Conservation (phyloP, 2,329 filamentous ascomycete genomes). For the Colletotrichum sp. region DNA sequence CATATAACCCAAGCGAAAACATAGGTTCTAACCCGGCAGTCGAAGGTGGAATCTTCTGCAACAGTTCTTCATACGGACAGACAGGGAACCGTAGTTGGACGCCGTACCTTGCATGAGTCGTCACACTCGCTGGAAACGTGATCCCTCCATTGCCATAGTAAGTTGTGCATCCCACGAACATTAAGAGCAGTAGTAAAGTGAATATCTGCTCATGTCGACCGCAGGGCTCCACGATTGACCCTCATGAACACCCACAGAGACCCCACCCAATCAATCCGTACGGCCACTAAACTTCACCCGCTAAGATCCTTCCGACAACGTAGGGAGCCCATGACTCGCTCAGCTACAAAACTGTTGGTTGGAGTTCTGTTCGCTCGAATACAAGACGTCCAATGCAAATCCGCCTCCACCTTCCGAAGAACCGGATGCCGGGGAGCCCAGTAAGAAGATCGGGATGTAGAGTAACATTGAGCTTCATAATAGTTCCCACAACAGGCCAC, state of each 20-base stretch:
- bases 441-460: neutral
- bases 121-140: neutral
- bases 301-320: neutral
- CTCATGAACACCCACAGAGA: neutral
- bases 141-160: neutral
- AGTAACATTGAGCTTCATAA: neutral
- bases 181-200: neutral
- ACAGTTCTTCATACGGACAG: neutral
- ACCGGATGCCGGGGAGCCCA: neutral
- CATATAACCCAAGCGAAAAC: neutral
- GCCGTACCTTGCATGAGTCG: neutral
- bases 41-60: neutral
- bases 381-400: neutral
- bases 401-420: neutral
- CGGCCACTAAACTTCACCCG: neutral
- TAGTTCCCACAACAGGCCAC: neutral
- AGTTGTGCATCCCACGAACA: neutral
- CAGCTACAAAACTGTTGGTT: neutral
- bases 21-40: neutral
- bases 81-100: neutral
- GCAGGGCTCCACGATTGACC: neutral
- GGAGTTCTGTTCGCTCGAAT: neutral
- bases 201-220: neutral
- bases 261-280: neutral
- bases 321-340: neutral